Evolutionary conservation across 202 grass and related monocot genomes (phyloP).

Genomic region (Panicum hallii): DNA sequence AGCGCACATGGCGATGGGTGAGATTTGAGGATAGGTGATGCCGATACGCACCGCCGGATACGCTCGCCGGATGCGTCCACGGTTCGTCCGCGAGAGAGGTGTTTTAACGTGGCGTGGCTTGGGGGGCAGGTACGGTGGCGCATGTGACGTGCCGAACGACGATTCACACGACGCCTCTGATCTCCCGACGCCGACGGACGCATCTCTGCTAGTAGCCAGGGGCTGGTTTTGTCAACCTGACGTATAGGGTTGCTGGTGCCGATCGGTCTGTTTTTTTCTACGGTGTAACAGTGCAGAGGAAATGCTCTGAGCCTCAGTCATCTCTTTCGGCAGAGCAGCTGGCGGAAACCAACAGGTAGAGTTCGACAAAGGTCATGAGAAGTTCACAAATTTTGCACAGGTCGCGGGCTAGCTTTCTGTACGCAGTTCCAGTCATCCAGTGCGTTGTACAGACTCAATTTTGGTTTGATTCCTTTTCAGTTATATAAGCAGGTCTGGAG

Average conservation of each 20-base stretch:
- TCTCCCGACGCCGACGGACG: conserved; percentile 21
- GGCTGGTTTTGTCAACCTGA: not conserved
- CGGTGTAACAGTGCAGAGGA: not conserved
- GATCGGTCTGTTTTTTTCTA: conserved; percentile 5
- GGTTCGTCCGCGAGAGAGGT: conserved; percentile 23
- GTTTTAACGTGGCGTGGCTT: conserved; percentile 30
- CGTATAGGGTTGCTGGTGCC: not conserved
- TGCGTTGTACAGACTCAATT: not conserved
- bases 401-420: not conserved
- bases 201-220: not conserved
- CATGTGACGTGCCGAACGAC: conserved; percentile 26
- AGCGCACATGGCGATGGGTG: conserved; percentile 23
- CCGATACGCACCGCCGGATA: not conserved
- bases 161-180: conserved; percentile 39
- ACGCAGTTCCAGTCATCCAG: not conserved
- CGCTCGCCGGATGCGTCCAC: not conserved
- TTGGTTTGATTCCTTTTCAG: not conserved
- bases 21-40: not conserved
- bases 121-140: not conserved
- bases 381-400: conserved; percentile 5
- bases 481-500: not conserved
- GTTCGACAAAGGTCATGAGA: not conserved
- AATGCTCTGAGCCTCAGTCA: not conserved
- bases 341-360: not conserved
- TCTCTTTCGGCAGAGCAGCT: conserved; percentile 34